Conservation (phyloP, 257 asterid genomes). For the Misopates orontium region DNA sequence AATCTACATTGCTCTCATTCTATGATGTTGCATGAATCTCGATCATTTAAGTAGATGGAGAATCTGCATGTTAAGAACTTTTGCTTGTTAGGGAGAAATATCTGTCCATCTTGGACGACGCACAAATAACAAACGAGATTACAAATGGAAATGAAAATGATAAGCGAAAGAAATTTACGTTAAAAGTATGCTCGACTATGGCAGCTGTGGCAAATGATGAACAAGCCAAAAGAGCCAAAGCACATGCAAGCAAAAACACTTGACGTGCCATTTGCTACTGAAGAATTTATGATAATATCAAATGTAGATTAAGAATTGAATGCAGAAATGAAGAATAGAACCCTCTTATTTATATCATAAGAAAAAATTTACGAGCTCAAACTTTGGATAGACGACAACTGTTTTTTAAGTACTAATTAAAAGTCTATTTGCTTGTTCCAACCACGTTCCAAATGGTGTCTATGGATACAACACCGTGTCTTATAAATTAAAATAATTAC, state of each 20-base stretch:
- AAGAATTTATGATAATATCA: not conserved
- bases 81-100: too few species aligned
- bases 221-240: conserved; percentile 35
- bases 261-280: conserved; percentile 28
- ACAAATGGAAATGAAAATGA: not conserved
- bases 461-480: not conserved
- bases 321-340: conserved; percentile 24
- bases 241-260: conserved; percentile 25
- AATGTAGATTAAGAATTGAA: not conserved
- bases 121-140: not conserved
- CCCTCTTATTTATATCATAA: conserved; percentile 34
- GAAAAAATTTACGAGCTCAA: not conserved
- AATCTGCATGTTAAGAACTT: too few species aligned
- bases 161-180: conserved; percentile 37
- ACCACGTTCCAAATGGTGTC: conserved; percentile 3
- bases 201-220: conserved; percentile 50
- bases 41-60: too few species aligned
- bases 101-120: too few species aligned
- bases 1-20: too few species aligned
- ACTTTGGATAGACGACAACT: conserved; percentile 7
- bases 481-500: not conserved
- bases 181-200: conserved; percentile 63
- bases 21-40: too few species aligned
- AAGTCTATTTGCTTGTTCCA: conserved; percentile 15
- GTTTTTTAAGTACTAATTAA: not conserved